These are phyloP conservation scores for Orobanche coerulescens DNA, from an alignment of 257 asterid species.

Conservation along the genomic window DNA sequence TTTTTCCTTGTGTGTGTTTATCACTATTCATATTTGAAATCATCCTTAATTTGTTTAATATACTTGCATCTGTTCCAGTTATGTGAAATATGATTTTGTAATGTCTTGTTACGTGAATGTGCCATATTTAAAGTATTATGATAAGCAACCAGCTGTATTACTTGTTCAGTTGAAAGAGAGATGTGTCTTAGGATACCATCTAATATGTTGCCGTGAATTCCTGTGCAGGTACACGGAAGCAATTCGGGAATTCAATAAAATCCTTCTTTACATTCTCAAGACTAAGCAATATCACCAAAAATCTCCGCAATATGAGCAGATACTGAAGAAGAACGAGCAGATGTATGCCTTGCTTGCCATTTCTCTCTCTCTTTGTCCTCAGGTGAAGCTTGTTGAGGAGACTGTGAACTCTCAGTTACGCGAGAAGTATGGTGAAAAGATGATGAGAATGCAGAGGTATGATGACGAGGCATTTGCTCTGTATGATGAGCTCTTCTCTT, in stretches of 20 bases:
- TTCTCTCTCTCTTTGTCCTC: slow-evolving; percentile 86
- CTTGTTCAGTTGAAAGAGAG: not conserved
- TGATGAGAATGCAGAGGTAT: slow-evolving; percentile 79
- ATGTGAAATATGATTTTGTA: not conserved
- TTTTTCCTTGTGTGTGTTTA: not conserved
- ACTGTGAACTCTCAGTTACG: slow-evolving; percentile 73
- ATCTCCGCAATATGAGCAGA: slow-evolving; percentile 92
- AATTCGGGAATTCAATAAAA: slow-evolving; percentile 75
- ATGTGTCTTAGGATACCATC: not conserved
- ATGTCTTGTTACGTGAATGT: not conserved
- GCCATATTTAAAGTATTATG: not conserved
- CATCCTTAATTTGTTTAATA: not conserved
- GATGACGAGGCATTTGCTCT: slow-evolving; percentile 82
- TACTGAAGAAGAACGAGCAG: slow-evolving; percentile 94
- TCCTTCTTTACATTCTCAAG: slow-evolving; percentile 77
- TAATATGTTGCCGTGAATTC: slow-evolving; percentile 7
- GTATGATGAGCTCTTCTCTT: slow-evolving; percentile 95
- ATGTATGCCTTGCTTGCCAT: slow-evolving; percentile 97
- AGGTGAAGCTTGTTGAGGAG: slow-evolving; percentile 83
- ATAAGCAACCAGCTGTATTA: not conserved
- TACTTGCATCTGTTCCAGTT: not conserved
- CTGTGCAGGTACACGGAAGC: slow-evolving; percentile 72
- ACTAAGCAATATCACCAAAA: slow-evolving; percentile 92
- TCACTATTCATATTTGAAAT: not conserved
- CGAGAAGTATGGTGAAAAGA: slow-evolving; percentile 90